Percentiles rank a stretch among this genome's conserved stretches.
Evolutionary conservation across 2,329 filamentous ascomycete genomes (phyloP).

Genomic region (Bipolaris zeicola): DNA sequence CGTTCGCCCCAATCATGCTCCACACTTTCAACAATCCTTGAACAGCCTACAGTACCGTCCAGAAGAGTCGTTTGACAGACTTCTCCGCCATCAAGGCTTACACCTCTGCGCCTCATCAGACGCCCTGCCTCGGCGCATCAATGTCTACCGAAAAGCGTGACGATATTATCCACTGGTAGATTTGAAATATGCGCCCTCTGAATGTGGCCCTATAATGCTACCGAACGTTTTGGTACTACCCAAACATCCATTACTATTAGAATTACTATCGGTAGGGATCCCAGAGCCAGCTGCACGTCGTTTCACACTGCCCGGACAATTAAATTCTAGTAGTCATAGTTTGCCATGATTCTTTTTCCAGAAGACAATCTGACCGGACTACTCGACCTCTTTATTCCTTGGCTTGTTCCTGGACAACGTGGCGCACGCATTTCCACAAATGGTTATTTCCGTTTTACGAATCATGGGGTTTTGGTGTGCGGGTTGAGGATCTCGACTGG

Average conservation of each 20-base stretch:
- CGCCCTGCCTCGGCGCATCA: slow-evolving; percentile 41
- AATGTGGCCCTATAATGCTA: background rate
- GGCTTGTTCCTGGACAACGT: background rate
- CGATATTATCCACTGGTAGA: background rate
- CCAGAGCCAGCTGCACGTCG: slow-evolving; percentile 6
- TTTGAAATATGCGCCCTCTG: background rate
- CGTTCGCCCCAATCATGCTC: slow-evolving; percentile 38
- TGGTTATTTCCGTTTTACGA: background rate
- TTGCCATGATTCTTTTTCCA: slow-evolving; percentile 5
- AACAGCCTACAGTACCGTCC: slow-evolving; percentile 36
- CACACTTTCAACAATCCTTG: slow-evolving; percentile 39
- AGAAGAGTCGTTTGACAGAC: slow-evolving; percentile 41
- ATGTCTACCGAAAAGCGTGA: slow-evolving; percentile 42
- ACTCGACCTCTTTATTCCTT: slow-evolving; percentile 1
- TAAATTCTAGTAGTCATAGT: slow-evolving; percentile 15
- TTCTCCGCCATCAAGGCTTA: slow-evolving; percentile 37
- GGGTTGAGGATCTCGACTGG: background rate
- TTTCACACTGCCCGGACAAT: slow-evolving; percentile 14
- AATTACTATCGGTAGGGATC: slow-evolving; percentile 10
- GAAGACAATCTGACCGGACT: slow-evolving; percentile 2
- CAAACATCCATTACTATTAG: background rate
- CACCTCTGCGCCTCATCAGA: slow-evolving; percentile 36
- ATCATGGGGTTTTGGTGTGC: background rate
- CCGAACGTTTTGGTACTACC: background rate
- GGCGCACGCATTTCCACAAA: slow-evolving; percentile 5